phyloP scores from a whole-genome alignment of 2,329 filamentous ascomycete species.

The Didymella lethalis region DNA sequence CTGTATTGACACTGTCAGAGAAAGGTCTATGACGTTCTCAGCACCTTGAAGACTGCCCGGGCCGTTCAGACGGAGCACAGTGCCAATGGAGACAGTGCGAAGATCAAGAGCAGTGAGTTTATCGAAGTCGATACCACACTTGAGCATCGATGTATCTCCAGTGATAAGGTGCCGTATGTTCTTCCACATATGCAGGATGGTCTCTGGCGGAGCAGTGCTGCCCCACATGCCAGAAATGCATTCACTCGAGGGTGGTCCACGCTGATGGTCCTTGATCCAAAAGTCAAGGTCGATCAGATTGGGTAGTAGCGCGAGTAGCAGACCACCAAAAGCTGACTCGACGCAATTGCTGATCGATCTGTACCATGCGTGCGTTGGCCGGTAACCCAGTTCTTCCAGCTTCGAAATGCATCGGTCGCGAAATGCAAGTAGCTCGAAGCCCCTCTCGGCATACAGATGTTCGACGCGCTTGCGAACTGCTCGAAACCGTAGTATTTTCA shows the following conservation, averaged over 20 bases:
- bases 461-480: conserved; percentile 28
- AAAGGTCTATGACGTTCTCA: conserved; percentile 24
- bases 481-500: conserved; percentile 29
- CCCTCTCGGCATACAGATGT: conserved; percentile 23
- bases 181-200: conserved; percentile 14
- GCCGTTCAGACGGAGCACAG: conserved; percentile 32
- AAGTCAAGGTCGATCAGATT: conserved; percentile 32
- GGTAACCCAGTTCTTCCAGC: conserved; percentile 24
- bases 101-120: conserved; percentile 28
- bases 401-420: conserved; percentile 22
- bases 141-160: conserved; percentile 28
- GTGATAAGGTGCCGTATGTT: conserved; percentile 25
- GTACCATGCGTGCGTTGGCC: conserved; percentile 25
- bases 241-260: conserved; percentile 28
- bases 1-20: conserved; percentile 26
- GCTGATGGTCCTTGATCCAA: conserved; percentile 31
- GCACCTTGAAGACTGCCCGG: conserved; percentile 31
- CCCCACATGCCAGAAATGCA: conserved; percentile 35
- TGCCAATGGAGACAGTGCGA: conserved; percentile 26
- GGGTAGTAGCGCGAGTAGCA: conserved; percentile 31
- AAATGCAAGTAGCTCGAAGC: conserved; percentile 24
- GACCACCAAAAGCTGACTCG: conserved; percentile 35
- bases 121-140: conserved; percentile 25
- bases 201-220: conserved; percentile 18
- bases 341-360: conserved; percentile 31